Evolutionary conservation across 495 filamentous ascomycete species (phyloP).

Genomic region (Pseudomonodictys pantanalensis): DNA sequence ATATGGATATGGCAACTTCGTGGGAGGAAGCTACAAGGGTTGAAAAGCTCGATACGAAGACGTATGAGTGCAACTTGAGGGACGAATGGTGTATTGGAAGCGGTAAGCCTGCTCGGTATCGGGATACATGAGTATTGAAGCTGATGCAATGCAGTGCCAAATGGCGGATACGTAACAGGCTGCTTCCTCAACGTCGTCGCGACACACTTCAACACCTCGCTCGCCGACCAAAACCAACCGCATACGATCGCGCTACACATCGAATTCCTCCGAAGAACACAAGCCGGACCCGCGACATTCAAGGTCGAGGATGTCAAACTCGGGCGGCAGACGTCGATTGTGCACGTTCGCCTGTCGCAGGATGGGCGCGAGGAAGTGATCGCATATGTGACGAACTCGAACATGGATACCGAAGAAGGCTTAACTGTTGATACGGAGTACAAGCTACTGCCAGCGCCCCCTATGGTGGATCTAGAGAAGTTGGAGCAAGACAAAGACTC

Average conservation of each 20-base stretch:
- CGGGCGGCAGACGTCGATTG: slow-evolving; percentile 63
- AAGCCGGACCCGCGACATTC: slow-evolving; percentile 60
- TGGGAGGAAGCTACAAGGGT: slow-evolving; percentile 61
- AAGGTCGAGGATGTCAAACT: slow-evolving; percentile 70
- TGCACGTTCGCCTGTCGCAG: slow-evolving; percentile 66
- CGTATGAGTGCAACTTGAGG: slow-evolving; percentile 57
- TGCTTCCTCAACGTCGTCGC: slow-evolving; percentile 59
- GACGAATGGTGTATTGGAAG: slow-evolving; percentile 71
- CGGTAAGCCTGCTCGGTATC: slow-evolving; percentile 44
- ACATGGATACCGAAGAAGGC: slow-evolving; percentile 58
- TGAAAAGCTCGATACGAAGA: slow-evolving; percentile 54
- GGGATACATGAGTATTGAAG: neutral
- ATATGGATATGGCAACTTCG: slow-evolving; percentile 25
- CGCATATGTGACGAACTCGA: slow-evolving; percentile 66
- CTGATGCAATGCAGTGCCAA: slow-evolving; percentile 58
- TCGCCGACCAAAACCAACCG: slow-evolving; percentile 58
- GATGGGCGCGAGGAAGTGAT: slow-evolving; percentile 58
- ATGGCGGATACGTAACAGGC: slow-evolving; percentile 75
- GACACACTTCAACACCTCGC: slow-evolving; percentile 63
- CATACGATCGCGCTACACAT: slow-evolving; percentile 67
- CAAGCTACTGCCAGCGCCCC: slow-evolving; percentile 47
- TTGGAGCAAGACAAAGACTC: slow-evolving; percentile 44
- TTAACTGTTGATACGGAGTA: slow-evolving; percentile 55
- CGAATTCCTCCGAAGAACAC: slow-evolving; percentile 68
- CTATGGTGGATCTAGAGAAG: slow-evolving; percentile 45